Base-by-base conservation (phyloP, 805 yeast genomes). In the Starmerella sirachaensis region DNA sequence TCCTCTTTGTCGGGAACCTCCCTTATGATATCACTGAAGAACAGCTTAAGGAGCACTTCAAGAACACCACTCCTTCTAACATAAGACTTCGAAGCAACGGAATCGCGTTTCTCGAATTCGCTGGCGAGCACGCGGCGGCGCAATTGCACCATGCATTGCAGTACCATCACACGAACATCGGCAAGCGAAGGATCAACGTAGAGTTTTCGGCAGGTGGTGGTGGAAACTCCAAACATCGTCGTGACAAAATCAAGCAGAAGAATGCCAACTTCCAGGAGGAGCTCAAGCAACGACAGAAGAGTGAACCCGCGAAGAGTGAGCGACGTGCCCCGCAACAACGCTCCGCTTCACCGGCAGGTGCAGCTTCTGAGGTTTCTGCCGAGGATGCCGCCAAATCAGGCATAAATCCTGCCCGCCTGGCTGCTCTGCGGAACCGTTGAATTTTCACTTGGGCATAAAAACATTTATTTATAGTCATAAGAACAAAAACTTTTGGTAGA, bases 161-260 rank as follows among this genome's bases (percentile, higher is more conserved):
- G 46, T 70, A 81, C 66, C 95, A 91, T 58, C 94, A 83, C 59
- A 68, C 88, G 3, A 51, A 64, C 8, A 56, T 88, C 46, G 68
- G 72, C 40, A 68, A 70, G 30, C 69, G 95, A 49, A 83, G 77
- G 57, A 86, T 91, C 53, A 91, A 91, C 54, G 96, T 91, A 24
- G 98, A 91, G 58, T 68, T 91, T 51, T 91, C 97, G 2, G 98
- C 84, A 35, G 98, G 98, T 40, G 98, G 98, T 29, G 98, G 98
- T 33, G 96, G 96, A 40, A 88, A 88, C 57, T 76, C 93, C 8
- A 63, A 69, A 41, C 67, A 63, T 38, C 52, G 69, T 11, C 40
- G 50, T 32, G 68, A 71, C 38, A 91, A 91, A 60, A 68, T 91
- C 50, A 72, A 74, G 53, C 71, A 69, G 33, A 88, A 88, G 66